Evolutionary conservation across 202 grass and related monocot species (phyloP).

Genomic region (Alloteropsis angusta): DNA sequence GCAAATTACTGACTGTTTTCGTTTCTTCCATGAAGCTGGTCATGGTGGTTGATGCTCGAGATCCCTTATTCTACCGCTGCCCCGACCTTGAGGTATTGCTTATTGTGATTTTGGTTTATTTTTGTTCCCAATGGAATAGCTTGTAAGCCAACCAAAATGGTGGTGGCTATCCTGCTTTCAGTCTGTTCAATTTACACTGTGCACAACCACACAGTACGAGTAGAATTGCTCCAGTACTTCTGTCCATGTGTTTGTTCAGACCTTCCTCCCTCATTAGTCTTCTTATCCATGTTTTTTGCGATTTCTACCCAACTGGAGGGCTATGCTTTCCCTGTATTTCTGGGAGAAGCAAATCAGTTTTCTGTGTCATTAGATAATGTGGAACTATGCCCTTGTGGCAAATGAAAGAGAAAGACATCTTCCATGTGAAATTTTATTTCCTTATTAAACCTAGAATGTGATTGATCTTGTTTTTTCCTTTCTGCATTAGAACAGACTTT

Average conservation of each 20-base stretch:
- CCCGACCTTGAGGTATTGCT: slow-evolving; percentile 81
- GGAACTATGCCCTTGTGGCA: neutral
- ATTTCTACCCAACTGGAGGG: neutral
- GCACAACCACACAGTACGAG: neutral
- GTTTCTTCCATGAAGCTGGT: slow-evolving; percentile 58
- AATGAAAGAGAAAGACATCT: neutral
- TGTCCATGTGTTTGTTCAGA: neutral
- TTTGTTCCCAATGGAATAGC: neutral
- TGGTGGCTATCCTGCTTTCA: neutral
- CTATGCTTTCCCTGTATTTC: neutral
- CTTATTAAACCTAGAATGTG: neutral
- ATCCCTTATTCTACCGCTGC: slow-evolving; percentile 84
- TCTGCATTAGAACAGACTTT: neutral
- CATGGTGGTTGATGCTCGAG: slow-evolving; percentile 87
- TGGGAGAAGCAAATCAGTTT: neutral
- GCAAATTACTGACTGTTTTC: slow-evolving; percentile 11
- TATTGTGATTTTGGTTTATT: neutral
- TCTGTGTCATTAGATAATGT: neutral
- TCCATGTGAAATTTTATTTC: neutral
- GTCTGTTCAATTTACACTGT: neutral
- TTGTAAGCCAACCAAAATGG: neutral
- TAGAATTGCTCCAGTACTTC: neutral
- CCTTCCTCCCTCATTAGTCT: neutral
- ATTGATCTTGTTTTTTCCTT: neutral
- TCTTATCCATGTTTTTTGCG: neutral